These are phyloP conservation scores for Colletotrichum acutatum DNA, from an alignment of 2,329 filamentous ascomycete genomes.

Conservation along the genomic window DNA sequence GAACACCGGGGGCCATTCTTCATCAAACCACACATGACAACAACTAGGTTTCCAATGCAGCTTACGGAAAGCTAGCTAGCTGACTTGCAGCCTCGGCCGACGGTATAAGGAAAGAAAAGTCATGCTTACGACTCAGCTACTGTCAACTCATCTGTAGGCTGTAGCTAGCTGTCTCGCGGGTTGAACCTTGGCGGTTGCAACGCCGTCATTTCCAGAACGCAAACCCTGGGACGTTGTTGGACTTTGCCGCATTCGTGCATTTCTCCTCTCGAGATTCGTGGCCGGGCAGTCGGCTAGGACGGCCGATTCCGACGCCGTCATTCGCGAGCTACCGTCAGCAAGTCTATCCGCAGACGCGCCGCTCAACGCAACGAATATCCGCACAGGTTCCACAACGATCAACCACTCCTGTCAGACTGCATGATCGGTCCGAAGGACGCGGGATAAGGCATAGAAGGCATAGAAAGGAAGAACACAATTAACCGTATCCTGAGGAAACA, in stretches of 20 bases:
- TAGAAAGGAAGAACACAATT: not conserved
- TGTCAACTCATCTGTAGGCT: not conserved
- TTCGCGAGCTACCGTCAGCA: not conserved
- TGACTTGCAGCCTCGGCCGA: not conserved
- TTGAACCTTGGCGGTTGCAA: conserved; percentile 23
- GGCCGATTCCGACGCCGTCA: conserved; percentile 7
- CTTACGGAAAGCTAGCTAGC: conserved; percentile 1
- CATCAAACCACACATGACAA: conserved; percentile 29
- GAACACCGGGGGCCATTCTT: conserved; percentile 12
- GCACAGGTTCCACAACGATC: conserved; percentile 20
- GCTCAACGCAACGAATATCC: not conserved
- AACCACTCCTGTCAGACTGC: conserved; percentile 24
- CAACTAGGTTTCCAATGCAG: not conserved
- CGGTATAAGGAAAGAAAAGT: not conserved
- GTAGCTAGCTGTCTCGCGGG: not conserved
- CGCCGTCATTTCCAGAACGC: conserved; percentile 26
- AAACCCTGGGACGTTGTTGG: not conserved
- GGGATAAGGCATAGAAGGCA: not conserved
- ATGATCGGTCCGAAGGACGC: conserved; percentile 7
- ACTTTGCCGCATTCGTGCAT: conserved; percentile 1
- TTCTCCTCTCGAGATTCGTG: not conserved
- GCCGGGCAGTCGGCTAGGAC: not conserved
- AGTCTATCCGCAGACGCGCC: not conserved
- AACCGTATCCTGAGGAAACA: not conserved
- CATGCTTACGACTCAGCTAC: not conserved